A percentile compares a stretch with the other conserved stretches of the same genome.
These are phyloP conservation scores for Fonsecaea monophora DNA, from an alignment of 2,329 filamentous ascomycete species.

Conservation along the genomic window DNA sequence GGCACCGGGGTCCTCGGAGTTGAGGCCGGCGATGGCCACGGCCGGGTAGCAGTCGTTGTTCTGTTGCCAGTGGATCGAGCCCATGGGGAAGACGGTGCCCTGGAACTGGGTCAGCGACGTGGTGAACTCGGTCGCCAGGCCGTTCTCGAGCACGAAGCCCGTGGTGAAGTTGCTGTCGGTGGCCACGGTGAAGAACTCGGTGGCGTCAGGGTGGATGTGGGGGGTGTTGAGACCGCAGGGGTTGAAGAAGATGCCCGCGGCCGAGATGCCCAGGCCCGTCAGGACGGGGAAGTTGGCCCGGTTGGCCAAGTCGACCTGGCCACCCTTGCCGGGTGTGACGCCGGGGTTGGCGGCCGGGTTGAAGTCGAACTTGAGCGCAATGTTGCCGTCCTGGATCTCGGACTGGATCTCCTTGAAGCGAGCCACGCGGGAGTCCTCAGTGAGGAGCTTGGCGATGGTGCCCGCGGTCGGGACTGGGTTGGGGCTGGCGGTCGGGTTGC, in stretches of 20 bases:
- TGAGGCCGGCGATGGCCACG: conserved; percentile 53
- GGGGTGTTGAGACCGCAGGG: conserved; percentile 58
- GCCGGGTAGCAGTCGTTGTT: conserved; percentile 55
- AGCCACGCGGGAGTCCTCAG: conserved; percentile 32
- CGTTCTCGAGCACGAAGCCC: conserved; percentile 58
- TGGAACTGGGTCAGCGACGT: conserved; percentile 51
- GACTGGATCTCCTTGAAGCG: conserved; percentile 37
- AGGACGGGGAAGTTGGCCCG: conserved; percentile 40
- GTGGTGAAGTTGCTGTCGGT: conserved; percentile 50
- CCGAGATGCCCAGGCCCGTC: conserved; percentile 38
- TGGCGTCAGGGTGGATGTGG: conserved; percentile 57
- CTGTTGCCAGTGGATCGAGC: conserved; percentile 58
- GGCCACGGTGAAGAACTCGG: conserved; percentile 57
- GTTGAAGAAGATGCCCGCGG: conserved; percentile 39
- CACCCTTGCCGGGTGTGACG: conserved; percentile 33
- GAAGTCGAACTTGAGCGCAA: conserved; percentile 41
- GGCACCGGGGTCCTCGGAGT: conserved; percentile 50
- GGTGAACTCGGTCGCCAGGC: conserved; percentile 50
- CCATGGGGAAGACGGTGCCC: conserved; percentile 57
- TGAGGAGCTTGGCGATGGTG: conserved; percentile 38
- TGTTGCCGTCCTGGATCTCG: conserved; percentile 30
- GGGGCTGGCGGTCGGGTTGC: conserved; percentile 31
- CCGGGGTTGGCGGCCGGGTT: conserved; percentile 39
- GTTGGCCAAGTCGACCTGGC: conserved; percentile 42
- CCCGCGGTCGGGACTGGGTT: conserved; percentile 35